A percentile compares a stretch with the other conserved stretches of the same genome.
Conservation (phyloP, 2,329 filamentous ascomycete genomes). For the Trichophyton mentagrophytes region DNA sequence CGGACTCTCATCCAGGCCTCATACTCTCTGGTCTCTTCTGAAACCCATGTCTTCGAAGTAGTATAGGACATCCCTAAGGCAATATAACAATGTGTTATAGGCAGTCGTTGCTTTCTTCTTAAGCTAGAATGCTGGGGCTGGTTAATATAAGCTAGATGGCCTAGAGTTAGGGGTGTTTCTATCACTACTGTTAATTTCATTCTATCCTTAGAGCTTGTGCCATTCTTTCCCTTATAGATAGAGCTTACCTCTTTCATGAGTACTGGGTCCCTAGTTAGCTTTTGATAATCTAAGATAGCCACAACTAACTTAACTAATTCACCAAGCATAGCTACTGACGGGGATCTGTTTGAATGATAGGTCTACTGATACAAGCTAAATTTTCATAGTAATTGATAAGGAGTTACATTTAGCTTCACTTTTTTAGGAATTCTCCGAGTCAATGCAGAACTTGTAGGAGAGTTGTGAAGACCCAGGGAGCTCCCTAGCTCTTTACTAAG, state of each 20-base stretch:
- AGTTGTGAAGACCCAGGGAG: background rate
- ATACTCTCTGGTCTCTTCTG: conserved; percentile 16
- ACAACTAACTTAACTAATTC: background rate
- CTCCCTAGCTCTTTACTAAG: background rate
- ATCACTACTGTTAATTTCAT: background rate
- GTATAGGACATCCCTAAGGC: conserved; percentile 15
- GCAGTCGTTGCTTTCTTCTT: background rate
- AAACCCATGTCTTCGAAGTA: conserved; percentile 22
- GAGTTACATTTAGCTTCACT: background rate
- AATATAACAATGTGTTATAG: background rate
- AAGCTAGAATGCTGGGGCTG: background rate
- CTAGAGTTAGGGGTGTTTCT: background rate
- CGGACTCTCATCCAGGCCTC: conserved; percentile 18
- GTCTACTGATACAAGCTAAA: background rate
- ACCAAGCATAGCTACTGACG: too few relatives aligned
- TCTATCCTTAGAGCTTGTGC: background rate
- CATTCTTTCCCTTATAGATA: background rate
- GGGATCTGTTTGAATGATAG: background rate
- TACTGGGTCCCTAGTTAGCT: background rate
- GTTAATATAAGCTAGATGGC: background rate
- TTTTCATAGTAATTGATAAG: background rate
- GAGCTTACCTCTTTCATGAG: background rate
- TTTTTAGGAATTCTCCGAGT: background rate
- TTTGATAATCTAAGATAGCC: too few relatives aligned
- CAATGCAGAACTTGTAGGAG: background rate